Base-by-base conservation (phyloP, 371 early-diverging fungal species). In the Conidiobolus incongruus region DNA sequence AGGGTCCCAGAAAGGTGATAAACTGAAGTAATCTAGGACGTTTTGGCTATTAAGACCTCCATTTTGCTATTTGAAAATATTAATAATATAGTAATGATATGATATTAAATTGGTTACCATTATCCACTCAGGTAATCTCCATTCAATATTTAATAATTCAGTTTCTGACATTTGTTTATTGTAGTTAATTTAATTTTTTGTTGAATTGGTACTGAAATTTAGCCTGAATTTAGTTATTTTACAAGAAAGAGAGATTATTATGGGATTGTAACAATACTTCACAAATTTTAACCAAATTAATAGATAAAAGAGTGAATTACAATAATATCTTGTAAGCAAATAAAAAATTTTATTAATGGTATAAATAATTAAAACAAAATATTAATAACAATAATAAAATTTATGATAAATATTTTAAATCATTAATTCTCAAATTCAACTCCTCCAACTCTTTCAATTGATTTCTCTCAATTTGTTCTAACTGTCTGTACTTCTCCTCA, bases 1-100 rank as follows among this genome's bases (percentile, higher is more conserved):
- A 30, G 79, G 67, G 63, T 97, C 98, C 77, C 96, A 98, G 61
- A 98, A 98, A 7, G 86, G 95, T 2, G 90, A 86, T 42, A 63
- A 65, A 19, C 83, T 70, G 60, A 98, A 97, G 63, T 99, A 99
- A 49, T 88, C 87, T 0, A 98, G 58, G 1, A 85, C 85, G 52
- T 82, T 93, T 50, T 79, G 70, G 34, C 79, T 77, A 41, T 68
- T 66, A 29, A 82, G 63, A 4, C 77, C 77, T 13, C 77, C 76
- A 15, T 69, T 62, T 38, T 63, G 63, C 75, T 73, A 47, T 22
- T 42, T 20, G 4, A 32, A 44, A 35, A 4, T 24, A 5, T n/a
- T 4, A 26, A 4, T 26, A 26, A 26, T 26, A 26, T 26, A 26
- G 26, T 26, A 48, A 36, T 4, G 21, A 34, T 13, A 15, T 21